Conservation (phyloP, 805 yeast species). For the Hanseniaspora meyeri region DNA sequence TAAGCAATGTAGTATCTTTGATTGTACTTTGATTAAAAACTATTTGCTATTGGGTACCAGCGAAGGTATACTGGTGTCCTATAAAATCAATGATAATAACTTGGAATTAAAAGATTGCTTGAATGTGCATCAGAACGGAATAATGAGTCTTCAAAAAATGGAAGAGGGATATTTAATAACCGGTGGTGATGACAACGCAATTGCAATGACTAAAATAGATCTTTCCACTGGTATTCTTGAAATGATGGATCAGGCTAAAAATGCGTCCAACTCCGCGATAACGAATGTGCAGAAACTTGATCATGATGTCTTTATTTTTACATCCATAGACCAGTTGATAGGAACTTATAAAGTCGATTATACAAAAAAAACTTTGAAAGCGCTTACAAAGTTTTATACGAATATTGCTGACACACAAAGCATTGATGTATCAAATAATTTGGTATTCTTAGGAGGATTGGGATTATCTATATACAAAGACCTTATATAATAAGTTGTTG, state of each 20-base stretch:
- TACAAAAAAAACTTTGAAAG: conserved; percentile 25
- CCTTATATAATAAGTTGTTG: neutral
- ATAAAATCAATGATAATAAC: neutral
- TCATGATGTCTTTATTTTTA: conserved; percentile 35
- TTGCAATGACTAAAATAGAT: conserved; percentile 29
- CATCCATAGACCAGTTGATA: conserved; percentile 65
- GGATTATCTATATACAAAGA: conserved; percentile 52
- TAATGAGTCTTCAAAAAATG: conserved; percentile 44
- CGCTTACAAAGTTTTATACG: conserved; percentile 43
- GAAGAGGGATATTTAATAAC: conserved; percentile 35
- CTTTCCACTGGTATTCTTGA: conserved; percentile 15
- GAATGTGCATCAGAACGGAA: conserved; percentile 70
- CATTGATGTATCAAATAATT: conserved; percentile 31
- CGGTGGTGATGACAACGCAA: conserved; percentile 87
- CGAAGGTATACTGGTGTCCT: neutral
- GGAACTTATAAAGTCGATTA: conserved; percentile 50
- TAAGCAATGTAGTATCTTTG: conserved; percentile 4
- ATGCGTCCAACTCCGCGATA: conserved; percentile 37
- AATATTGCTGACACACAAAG: conserved; percentile 89
- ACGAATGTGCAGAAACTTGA: conserved; percentile 20
- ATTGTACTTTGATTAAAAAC: neutral
- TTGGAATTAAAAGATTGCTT: conserved; percentile 28
- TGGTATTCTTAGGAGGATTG: conserved; percentile 61
- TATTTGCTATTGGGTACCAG: neutral
- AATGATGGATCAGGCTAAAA: conserved; percentile 33